phyloP scores from a whole-genome alignment of 2,329 filamentous ascomycete species.

The Periconia macrospinosa region DNA sequence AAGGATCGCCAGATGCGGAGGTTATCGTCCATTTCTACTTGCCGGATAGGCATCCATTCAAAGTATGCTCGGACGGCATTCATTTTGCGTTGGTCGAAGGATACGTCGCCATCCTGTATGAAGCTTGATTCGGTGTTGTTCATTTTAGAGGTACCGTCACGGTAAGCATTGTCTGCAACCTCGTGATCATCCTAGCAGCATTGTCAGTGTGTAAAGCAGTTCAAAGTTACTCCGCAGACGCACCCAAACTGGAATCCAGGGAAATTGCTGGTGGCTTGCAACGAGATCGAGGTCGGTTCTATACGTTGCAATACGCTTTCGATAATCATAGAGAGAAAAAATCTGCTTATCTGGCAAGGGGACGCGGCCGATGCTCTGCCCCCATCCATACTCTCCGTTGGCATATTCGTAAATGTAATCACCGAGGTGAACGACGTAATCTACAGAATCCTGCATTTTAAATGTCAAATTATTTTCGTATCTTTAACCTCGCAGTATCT shows the following conservation, averaged over 20 bases:
- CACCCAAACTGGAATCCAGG: constrained; percentile 48
- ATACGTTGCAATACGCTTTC: constrained; percentile 45
- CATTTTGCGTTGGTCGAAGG: constrained; percentile 51
- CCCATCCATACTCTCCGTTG: constrained; percentile 41
- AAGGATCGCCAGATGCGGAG: constrained; percentile 44
- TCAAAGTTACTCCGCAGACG: neutral
- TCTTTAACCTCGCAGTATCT: neutral
- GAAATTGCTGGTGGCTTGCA: constrained; percentile 43
- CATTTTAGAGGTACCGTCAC: constrained; percentile 43
- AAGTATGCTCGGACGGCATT: constrained; percentile 50
- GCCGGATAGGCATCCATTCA: constrained; percentile 49
- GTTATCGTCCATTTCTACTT: constrained; percentile 49
- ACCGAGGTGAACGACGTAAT: constrained; percentile 46
- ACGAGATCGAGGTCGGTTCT: constrained; percentile 46
- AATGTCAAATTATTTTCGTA: neutral
- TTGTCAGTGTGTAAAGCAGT: too few relatives aligned
- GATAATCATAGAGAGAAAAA: constrained; percentile 48
- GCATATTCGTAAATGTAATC: constrained; percentile 50
- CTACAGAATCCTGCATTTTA: constrained; percentile 41
- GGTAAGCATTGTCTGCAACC: constrained; percentile 46
- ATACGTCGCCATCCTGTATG: constrained; percentile 41
- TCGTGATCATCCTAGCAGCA: constrained; percentile 54
- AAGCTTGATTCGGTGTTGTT: constrained; percentile 51
- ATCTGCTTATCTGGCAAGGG: constrained; percentile 42
- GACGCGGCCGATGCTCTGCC: constrained; percentile 33